Base-by-base conservation (phyloP, 768 basidiomycete species). In the Mycena galericulata region DNA sequence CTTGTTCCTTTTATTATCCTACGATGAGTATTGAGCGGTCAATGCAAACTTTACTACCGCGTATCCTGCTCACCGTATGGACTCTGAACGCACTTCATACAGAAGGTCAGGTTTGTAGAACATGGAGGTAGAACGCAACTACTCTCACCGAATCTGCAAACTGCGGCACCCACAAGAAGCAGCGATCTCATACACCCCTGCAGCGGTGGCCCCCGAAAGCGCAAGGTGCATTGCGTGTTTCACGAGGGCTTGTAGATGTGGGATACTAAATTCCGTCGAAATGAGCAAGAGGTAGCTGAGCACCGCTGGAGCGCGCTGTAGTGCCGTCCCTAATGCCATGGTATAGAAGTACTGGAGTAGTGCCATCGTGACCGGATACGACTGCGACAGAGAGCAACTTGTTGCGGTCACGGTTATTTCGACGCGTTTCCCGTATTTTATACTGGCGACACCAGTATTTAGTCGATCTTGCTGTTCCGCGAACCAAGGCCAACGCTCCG, bases 331-430 rank as follows among this genome's bases (percentile, higher is more conserved):
- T 12, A 72, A 58, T 22, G 71, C 38, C 38, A 72, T 32, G 9
- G 70, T 40, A 56, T 74, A 72, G 40, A 74, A 67, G 38, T 74
- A 74, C 59, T 74, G 71, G 24, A 74, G 24, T 32, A 74, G 60
- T 17, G 73, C 70, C 62, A 53, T 41, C 9, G 68, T 65, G 24
- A 72, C 66, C 24, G 67, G 63, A 36, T 62, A 72, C 15, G 70
- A 67, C 54, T 70, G 57, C 29, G 64, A 36, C 40, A 72, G 38
- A 2, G 58, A 20, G 50, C 50, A 70, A 11, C 51, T 62, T 1
- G 57, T 57, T 27, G 14, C n/a, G n/a, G 34, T 69, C 12, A 62
- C 29, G n/a, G 54, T 50, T 1, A 72, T 40, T 22, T 53, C 36
- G 10, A 47, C 56, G 17, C 67, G 53, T 20, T 62, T 65, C 17